Evolutionary conservation across 2,329 filamentous ascomycete genomes (phyloP).

Genomic region (Ilyonectria sp.): DNA sequence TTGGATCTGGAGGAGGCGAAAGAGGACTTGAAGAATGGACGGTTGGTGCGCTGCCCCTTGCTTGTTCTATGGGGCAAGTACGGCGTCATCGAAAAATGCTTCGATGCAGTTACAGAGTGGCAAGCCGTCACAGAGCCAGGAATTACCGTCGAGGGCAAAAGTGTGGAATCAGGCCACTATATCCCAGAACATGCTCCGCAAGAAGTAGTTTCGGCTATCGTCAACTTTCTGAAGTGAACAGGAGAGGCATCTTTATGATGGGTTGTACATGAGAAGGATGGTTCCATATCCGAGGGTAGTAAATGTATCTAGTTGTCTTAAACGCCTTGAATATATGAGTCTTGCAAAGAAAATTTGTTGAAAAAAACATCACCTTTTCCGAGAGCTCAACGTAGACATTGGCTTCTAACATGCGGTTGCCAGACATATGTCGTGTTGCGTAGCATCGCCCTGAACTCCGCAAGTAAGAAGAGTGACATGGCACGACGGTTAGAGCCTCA

Average conservation of each 20-base stretch:
- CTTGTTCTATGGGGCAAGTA: conserved; percentile 66
- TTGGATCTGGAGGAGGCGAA: conserved; percentile 67
- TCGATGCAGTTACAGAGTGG: conserved; percentile 67
- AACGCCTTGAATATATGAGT: neutral
- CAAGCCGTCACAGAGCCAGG: conserved; percentile 57
- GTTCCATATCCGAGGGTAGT: neutral
- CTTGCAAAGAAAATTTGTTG: neutral
- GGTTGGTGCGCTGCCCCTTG: conserved; percentile 62
- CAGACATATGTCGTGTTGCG: too few species aligned
- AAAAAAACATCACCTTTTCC: too few species aligned
- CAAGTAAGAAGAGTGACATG: neutral
- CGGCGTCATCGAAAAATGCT: conserved; percentile 64
- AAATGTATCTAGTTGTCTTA: neutral
- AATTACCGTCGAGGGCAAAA: conserved; percentile 56
- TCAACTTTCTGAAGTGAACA: conserved; percentile 53
- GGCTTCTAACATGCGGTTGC: too few species aligned
- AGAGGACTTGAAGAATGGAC: conserved; percentile 59
- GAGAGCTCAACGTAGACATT: too few species aligned
- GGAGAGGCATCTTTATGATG: neutral
- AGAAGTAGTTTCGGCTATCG: conserved; percentile 59
- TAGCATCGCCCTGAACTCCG: too few species aligned
- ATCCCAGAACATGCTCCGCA: conserved; percentile 67
- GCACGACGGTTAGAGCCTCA: neutral
- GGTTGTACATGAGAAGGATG: neutral
- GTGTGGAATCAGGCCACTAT: conserved; percentile 64